phyloP scores from a whole-genome alignment of 2,329 filamentous ascomycete species.

The Karstenula rhodostoma region DNA sequence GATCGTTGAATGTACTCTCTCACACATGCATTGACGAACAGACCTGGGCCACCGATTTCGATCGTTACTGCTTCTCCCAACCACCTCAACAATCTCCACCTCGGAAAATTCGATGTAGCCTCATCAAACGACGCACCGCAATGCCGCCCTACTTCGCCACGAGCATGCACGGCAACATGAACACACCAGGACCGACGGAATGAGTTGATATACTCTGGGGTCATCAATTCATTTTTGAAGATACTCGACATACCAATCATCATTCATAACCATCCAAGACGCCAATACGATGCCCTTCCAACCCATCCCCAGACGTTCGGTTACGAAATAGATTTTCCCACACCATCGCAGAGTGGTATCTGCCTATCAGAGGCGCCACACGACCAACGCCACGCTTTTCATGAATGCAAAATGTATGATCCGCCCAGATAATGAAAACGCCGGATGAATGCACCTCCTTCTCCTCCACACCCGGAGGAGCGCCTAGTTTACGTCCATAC shows the following conservation, averaged over 20 bases:
- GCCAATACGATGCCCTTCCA: slow-evolving; percentile 6
- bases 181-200: neutral
- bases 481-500: slow-evolving; percentile 51
- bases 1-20: too few relatives aligned
- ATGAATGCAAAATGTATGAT: slow-evolving; percentile 9
- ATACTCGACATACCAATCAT: slow-evolving; percentile 1
- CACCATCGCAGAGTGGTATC: neutral
- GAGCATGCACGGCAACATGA: neutral
- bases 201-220: neutral
- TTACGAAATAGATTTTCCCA: neutral
- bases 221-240: slow-evolving; percentile 1
- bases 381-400: slow-evolving; percentile 1
- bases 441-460: slow-evolving; percentile 6
- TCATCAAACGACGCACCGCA: too few relatives aligned
- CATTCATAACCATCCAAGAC: slow-evolving; percentile 7
- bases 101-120: too few relatives aligned
- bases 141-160: too few relatives aligned
- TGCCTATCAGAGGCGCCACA: neutral
- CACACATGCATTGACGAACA: too few relatives aligned
- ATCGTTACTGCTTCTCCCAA: too few relatives aligned
- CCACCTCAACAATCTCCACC: too few relatives aligned
- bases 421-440: slow-evolving; percentile 2
- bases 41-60: too few relatives aligned
- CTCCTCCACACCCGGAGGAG: neutral
- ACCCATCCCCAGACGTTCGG: neutral